phyloP scores from a whole-genome alignment of 2,329 filamentous ascomycete species.

The Colletotrichum lentis region DNA sequence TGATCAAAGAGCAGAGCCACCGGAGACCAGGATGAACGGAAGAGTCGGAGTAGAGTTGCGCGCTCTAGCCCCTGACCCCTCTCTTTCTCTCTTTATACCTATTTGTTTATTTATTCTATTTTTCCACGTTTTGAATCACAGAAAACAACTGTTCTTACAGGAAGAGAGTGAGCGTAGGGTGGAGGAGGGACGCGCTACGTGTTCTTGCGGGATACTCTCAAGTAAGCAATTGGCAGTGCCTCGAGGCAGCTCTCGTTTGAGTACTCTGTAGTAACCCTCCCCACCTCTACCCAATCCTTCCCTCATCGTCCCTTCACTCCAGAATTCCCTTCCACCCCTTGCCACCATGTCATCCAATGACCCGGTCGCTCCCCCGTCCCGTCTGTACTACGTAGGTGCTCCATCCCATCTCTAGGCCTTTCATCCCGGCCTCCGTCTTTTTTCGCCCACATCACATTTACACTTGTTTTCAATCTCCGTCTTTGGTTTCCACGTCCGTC shows the following conservation, averaged over 20 bases:
- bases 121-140: too few species aligned
- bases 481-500: conserved; percentile 2
- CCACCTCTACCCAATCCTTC: background rate
- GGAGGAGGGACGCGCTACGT: background rate
- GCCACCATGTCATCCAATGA: conserved; percentile 4
- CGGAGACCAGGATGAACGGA: background rate
- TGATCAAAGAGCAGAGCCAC: background rate
- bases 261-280: background rate
- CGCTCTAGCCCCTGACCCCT: background rate
- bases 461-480: conserved; percentile 3
- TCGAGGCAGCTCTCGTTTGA: background rate
- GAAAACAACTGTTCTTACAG: too few species aligned
- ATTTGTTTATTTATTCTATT: background rate
- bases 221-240: background rate
- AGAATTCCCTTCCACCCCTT: background rate
- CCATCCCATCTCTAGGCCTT: conserved; percentile 15
- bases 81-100: background rate
- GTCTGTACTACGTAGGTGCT: background rate
- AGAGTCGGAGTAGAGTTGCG: background rate
- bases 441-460: background rate
- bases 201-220: background rate
- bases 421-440: background rate
- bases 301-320: background rate
- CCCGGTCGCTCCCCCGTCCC: background rate
- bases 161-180: too few species aligned